phyloP scores from a whole-genome alignment of 805 yeast species.

The Teunomyces funiuensis region DNA sequence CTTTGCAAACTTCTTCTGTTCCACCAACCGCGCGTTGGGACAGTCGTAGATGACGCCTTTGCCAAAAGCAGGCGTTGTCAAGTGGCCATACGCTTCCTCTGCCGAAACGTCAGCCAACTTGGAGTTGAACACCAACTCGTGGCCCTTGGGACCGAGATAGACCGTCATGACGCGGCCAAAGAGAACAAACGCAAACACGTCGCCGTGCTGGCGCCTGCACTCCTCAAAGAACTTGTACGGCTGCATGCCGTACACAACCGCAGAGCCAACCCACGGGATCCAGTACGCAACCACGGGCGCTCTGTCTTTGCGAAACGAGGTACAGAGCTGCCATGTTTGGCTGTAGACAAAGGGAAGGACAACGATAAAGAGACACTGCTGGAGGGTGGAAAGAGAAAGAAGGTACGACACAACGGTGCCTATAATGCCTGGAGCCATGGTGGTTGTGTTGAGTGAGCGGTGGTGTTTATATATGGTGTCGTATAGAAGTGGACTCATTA shows the following conservation, averaged over 20 bases:
- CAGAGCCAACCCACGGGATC: constrained; percentile 95
- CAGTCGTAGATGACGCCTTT: constrained; percentile 96
- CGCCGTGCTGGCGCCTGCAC: constrained; percentile 83
- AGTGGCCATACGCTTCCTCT: constrained; percentile 90
- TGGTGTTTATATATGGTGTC: constrained; percentile 1
- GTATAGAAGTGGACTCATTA: constrained; percentile 5
- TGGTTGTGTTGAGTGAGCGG: not conserved
- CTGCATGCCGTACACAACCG: constrained; percentile 83
- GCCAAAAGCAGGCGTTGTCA: constrained; percentile 97
- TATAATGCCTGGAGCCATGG: not conserved
- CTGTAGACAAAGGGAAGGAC: constrained; percentile 56
- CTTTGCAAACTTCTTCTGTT: constrained; percentile 95
- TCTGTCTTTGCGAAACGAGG: constrained; percentile 70
- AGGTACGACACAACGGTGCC: not conserved
- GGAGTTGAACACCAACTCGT: constrained; percentile 91
- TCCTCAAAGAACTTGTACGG: constrained; percentile 89
- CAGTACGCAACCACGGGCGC: constrained; percentile 89
- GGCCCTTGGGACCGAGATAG: constrained; percentile 95
- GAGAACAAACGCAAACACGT: constrained; percentile 84
- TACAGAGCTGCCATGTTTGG: constrained; percentile 57
- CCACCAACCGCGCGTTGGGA: constrained; percentile 90
- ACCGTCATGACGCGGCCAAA: constrained; percentile 94
- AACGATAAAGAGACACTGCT: constrained; percentile 30
- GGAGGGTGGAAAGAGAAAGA: not conserved
- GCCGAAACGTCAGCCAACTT: constrained; percentile 88